Conservation (phyloP, 768 basidiomycete species). For the Rossbeevera mucosa region DNA sequence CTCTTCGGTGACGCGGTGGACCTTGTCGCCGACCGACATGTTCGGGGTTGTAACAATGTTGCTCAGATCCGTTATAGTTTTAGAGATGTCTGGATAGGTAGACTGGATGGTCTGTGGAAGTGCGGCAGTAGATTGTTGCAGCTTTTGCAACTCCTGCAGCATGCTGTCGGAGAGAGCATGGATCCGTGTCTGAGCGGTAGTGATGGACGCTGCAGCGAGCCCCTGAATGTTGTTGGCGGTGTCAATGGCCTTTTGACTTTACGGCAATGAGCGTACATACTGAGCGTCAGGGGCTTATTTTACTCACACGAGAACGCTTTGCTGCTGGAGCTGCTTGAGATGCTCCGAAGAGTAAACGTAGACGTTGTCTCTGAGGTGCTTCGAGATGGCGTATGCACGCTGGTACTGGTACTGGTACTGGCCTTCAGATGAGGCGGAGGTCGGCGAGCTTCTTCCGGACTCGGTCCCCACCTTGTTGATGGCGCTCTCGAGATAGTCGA, state of each 20-base stretch:
- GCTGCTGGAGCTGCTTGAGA: slow-evolving; percentile 62
- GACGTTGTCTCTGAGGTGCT: slow-evolving; percentile 57
- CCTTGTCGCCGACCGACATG: slow-evolving; percentile 59
- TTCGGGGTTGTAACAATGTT: slow-evolving; percentile 50
- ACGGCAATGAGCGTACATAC: slow-evolving; percentile 4
- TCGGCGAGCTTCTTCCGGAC: slow-evolving; percentile 42
- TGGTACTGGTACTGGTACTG: slow-evolving; percentile 69
- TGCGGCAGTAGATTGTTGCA: slow-evolving; percentile 55
- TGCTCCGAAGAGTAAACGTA: slow-evolving; percentile 67
- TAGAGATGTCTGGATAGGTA: slow-evolving; percentile 50
- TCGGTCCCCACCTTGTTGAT: slow-evolving; percentile 47
- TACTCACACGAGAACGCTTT: slow-evolving; percentile 60
- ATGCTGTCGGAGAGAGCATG: slow-evolving; percentile 61
- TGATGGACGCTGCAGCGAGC: slow-evolving; percentile 54
- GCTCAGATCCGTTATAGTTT: slow-evolving; percentile 50
- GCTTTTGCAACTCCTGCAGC: slow-evolving; percentile 60
- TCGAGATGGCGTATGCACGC: slow-evolving; percentile 63
- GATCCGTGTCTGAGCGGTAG: slow-evolving; percentile 52
- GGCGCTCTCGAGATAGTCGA: slow-evolving; percentile 64
- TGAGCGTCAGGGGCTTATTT: background rate
- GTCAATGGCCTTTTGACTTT: slow-evolving; percentile 64
- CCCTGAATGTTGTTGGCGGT: slow-evolving; percentile 60
- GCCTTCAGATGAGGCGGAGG: slow-evolving; percentile 43
- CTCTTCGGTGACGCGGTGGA: slow-evolving; percentile 48
- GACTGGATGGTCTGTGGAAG: slow-evolving; percentile 60